Conservation (phyloP, 2,329 filamentous ascomycete genomes). For the Lasiodiplodia theobromae region DNA sequence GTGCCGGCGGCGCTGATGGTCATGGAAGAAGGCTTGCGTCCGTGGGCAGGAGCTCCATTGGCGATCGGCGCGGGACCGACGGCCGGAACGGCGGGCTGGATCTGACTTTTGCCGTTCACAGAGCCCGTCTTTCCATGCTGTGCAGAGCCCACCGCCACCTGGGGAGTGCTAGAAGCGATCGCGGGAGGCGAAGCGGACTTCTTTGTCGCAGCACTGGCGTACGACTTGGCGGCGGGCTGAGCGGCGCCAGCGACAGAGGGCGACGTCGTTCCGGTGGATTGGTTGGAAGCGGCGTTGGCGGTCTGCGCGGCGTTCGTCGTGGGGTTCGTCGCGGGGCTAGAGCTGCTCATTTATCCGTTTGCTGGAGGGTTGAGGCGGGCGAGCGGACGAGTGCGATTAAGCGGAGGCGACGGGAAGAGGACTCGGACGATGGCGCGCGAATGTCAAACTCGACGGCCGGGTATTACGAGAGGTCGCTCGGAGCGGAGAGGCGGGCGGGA, state of each 20-base stretch:
- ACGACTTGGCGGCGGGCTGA: constrained; percentile 64
- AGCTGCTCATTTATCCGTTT: constrained; percentile 66
- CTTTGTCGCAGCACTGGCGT: constrained; percentile 69
- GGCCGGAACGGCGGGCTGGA: constrained; percentile 71
- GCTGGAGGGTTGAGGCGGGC: constrained; percentile 23
- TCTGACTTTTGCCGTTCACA: constrained; percentile 82
- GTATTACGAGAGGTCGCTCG: constrained; percentile 34
- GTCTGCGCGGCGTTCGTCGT: constrained; percentile 56
- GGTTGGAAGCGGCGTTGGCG: constrained; percentile 56
- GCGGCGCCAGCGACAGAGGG: constrained; percentile 61
- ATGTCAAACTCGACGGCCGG: constrained; percentile 41
- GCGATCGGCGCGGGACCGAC: constrained; percentile 66
- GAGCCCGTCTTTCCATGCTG: constrained; percentile 50
- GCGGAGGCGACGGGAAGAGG: constrained; percentile 20
- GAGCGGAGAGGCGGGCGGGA: constrained; percentile 26
- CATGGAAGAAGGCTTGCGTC: constrained; percentile 85
- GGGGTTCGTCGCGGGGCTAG: constrained; percentile 59
- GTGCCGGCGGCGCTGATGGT: constrained; percentile 88
- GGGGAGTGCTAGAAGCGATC: constrained; percentile 60
- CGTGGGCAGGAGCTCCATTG: constrained; percentile 73
- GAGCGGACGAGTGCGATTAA: constrained; percentile 33
- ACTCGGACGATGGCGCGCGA: constrained; percentile 33
- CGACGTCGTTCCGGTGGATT: constrained; percentile 59
- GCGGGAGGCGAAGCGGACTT: constrained; percentile 57
- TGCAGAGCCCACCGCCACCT: constrained; percentile 62